Conservation (phyloP, 2,329 filamentous ascomycete genomes). For the Pseudocercospora cruenta region DNA sequence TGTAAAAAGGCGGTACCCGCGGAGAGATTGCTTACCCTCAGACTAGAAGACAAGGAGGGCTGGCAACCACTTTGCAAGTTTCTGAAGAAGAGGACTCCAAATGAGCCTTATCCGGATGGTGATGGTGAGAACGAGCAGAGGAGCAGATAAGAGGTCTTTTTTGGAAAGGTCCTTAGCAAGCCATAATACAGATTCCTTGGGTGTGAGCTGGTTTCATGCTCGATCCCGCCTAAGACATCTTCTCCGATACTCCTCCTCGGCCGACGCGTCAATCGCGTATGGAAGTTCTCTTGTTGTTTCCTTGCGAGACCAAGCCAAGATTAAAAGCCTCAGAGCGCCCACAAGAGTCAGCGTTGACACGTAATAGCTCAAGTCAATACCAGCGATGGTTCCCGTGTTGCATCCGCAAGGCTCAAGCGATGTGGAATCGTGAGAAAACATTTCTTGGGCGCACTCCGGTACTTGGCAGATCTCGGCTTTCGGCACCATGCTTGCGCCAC, state of each 20-base stretch:
- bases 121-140: neutral
- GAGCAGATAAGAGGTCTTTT: neutral
- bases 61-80: conserved; percentile 38
- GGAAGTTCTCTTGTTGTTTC: neutral
- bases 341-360: too few relatives aligned
- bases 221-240: neutral
- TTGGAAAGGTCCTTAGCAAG: neutral
- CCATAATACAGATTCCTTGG: neutral
- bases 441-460: neutral
- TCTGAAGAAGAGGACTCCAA: conserved; percentile 28
- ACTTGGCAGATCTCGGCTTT: neutral
- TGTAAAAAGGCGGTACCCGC: conserved; percentile 24
- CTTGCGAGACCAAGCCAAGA: neutral
- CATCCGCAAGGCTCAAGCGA: neutral
- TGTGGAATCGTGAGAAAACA: neutral
- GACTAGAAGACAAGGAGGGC: conserved; percentile 27
- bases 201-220: neutral
- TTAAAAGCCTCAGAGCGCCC: too few relatives aligned
- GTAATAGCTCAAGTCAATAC: neutral
- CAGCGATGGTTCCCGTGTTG: neutral
- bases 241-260: neutral
- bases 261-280: neutral
- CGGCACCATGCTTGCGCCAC: neutral
- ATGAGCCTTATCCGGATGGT: conserved; percentile 25
- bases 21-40: conserved; percentile 31